Evolutionary conservation across 108 stramenopile genomes (phyloP).

Genomic region (Nitzschia sp.): DNA sequence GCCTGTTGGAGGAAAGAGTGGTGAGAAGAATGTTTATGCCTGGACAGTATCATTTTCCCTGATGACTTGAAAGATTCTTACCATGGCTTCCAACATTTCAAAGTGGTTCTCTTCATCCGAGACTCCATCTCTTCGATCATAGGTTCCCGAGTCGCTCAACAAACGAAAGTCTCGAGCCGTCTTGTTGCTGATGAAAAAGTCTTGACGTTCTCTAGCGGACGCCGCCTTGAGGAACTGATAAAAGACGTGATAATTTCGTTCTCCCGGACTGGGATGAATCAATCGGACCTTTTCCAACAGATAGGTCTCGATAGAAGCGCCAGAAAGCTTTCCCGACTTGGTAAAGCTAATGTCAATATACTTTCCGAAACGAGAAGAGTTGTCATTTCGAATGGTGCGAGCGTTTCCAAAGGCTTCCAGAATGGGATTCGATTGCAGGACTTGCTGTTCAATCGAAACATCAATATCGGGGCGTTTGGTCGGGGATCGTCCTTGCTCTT

Average conservation of each 20-base stretch:
- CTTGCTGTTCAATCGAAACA: slow-evolving; percentile 84
- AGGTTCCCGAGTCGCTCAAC: slow-evolving; percentile 70
- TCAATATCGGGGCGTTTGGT: slow-evolving; percentile 30
- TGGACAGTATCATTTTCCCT: background rate
- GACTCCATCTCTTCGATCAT: slow-evolving; percentile 83
- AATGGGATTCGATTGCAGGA: slow-evolving; percentile 94
- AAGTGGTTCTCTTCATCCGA: slow-evolving; percentile 75
- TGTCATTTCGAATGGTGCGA: slow-evolving; percentile 94
- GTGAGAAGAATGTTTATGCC: background rate
- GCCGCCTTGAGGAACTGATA: slow-evolving; percentile 87
- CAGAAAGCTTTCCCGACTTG: slow-evolving; percentile 70
- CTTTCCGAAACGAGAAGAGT: slow-evolving; percentile 89
- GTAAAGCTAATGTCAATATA: slow-evolving; percentile 85
- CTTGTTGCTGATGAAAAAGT: slow-evolving; percentile 48
- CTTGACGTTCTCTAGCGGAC: slow-evolving; percentile 47
- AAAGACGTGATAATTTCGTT: slow-evolving; percentile 90
- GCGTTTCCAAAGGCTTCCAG: slow-evolving; percentile 98
- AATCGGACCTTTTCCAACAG: slow-evolving; percentile 94
- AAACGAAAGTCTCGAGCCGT: slow-evolving; percentile 59
- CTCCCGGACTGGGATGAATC: slow-evolving; percentile 66
- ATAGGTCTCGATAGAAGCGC: slow-evolving; percentile 93
- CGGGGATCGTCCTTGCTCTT: slow-evolving; percentile 16
- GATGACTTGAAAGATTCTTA: slow-evolving; percentile 31
- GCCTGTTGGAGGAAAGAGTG: slow-evolving; percentile 29
- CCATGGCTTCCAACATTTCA: slow-evolving; percentile 87